Evolutionary conservation across 2,329 filamentous ascomycete genomes (phyloP).

Genomic region (Gaeumannomyces tritici): DNA sequence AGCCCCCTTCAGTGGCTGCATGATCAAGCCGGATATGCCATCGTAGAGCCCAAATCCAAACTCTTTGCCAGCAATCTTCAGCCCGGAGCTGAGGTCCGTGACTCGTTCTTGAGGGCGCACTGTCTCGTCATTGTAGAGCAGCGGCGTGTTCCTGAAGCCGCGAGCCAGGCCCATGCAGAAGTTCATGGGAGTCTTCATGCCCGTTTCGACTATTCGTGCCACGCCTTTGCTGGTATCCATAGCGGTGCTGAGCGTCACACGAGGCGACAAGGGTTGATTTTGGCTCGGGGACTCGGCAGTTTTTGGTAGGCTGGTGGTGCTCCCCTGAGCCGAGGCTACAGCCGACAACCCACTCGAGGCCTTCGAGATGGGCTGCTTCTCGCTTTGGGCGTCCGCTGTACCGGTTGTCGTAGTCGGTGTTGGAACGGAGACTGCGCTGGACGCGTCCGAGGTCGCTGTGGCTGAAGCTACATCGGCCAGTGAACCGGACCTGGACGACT

Average conservation of each 20-base stretch:
- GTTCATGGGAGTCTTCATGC: conserved; percentile 74
- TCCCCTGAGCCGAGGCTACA: no score
- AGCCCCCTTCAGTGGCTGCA: conserved; percentile 57
- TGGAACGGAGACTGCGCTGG: conserved; percentile 7
- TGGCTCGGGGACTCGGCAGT: conserved; percentile 49
- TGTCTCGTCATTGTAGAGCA: conserved; percentile 75
- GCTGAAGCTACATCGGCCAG: background rate
- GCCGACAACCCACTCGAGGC: no score
- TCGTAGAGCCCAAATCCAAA: conserved; percentile 72
- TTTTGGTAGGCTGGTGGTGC: no score
- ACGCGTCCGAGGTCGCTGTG: conserved; percentile 11
- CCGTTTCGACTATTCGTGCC: conserved; percentile 62
- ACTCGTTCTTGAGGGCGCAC: conserved; percentile 73
- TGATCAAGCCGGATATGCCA: conserved; percentile 69
- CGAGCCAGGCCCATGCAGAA: conserved; percentile 73
- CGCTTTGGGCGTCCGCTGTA: no score
- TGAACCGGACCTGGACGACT: background rate
- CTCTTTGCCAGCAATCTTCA: conserved; percentile 70
- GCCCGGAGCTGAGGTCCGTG: conserved; percentile 64
- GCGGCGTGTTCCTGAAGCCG: conserved; percentile 82
- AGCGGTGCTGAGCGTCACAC: conserved; percentile 43
- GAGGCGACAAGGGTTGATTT: background rate
- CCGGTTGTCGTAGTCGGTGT: background rate
- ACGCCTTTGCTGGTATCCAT: conserved; percentile 59
- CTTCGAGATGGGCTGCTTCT: no score